A percentile compares a stretch with the other conserved stretches of the same genome.
Conservation (phyloP, 1,139 yeast species). For the Zhuliangozyma parablackwelliae region DNA sequence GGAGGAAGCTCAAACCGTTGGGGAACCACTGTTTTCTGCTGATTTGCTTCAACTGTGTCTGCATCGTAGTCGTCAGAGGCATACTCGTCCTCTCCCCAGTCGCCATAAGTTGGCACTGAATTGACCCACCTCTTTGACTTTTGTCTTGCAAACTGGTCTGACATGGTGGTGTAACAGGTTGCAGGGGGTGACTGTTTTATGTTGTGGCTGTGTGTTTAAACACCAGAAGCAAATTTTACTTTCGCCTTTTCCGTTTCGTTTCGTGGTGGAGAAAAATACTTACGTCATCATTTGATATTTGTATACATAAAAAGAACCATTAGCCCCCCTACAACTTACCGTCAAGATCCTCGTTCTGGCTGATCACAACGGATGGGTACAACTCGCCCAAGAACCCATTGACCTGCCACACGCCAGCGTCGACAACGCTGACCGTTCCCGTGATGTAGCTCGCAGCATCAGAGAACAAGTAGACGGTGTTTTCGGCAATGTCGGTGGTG, state of each 20-base stretch:
- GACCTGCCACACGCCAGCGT: constrained; percentile 88
- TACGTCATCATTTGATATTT: no score
- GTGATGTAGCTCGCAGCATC: constrained; percentile 75
- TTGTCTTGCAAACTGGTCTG: constrained; percentile 49
- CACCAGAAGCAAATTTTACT: no score
- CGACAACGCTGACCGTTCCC: constrained; percentile 79
- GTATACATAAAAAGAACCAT: no score
- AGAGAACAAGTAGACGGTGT: constrained; percentile 79
- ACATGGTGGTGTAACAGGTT: constrained; percentile 16
- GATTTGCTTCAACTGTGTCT: background rate
- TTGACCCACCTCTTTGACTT: constrained; percentile 64
- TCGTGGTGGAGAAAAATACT: no score
- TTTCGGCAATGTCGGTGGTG: constrained; percentile 79
- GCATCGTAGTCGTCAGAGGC: constrained; percentile 13
- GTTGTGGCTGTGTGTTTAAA: background rate
- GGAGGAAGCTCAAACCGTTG: constrained; percentile 12
- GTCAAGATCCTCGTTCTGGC: constrained; percentile 20
- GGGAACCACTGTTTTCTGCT: constrained; percentile 2
- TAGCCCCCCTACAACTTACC: constrained; percentile 12
- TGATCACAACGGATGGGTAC: constrained; percentile 30
- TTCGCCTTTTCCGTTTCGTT: no score
- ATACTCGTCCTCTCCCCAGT: constrained; percentile 47
- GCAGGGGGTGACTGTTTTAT: background rate
- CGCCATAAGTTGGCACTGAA: constrained; percentile 55
- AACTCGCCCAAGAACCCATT: constrained; percentile 24